Evolutionary conservation across 345 rosid species (phyloP).

Genomic region (Gossypium thurberi): DNA sequence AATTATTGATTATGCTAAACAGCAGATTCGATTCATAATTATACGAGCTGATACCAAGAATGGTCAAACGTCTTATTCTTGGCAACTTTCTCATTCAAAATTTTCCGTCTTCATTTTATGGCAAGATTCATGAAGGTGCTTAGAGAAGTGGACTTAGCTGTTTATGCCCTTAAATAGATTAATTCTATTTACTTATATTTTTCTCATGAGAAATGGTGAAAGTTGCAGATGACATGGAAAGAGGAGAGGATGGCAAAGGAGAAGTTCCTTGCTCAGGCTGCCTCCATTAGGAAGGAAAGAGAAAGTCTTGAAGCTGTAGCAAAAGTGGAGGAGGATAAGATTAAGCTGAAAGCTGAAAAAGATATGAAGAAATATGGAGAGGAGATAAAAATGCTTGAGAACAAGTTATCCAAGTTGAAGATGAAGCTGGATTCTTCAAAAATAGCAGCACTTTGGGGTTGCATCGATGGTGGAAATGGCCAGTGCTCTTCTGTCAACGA

Average conservation of each 20-base stretch:
- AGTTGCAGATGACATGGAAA: conserved; percentile 24
- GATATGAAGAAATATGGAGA: conserved; percentile 25
- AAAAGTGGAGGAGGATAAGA: conserved; percentile 32
- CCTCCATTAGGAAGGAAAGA: conserved; percentile 25
- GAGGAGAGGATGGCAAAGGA: conserved; percentile 20
- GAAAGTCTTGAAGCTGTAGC: conserved; percentile 34
- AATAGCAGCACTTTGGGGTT: conserved; percentile 41
- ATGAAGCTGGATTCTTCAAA: conserved; percentile 32
- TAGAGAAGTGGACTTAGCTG: not conserved
- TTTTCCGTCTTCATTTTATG: not conserved
- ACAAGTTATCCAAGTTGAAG: conserved; percentile 31
- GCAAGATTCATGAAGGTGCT: not conserved
- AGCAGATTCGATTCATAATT: not conserved
- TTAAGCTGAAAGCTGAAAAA: conserved; percentile 35
- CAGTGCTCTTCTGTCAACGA: conserved; percentile 2
- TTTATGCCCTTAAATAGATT: not conserved
- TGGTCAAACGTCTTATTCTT: not conserved
- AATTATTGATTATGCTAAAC: not conserved
- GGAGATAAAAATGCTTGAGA: conserved; percentile 30
- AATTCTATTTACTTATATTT: not conserved
- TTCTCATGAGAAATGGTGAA: conserved; percentile 6
- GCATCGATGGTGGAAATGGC: conserved; percentile 22
- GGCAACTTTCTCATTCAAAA: not conserved
- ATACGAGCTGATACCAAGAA: not conserved
- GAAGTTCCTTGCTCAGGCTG: conserved; percentile 19